Evolutionary conservation across 83 land plant species (phyloP).

Genomic region (Picea mariana): DNA sequence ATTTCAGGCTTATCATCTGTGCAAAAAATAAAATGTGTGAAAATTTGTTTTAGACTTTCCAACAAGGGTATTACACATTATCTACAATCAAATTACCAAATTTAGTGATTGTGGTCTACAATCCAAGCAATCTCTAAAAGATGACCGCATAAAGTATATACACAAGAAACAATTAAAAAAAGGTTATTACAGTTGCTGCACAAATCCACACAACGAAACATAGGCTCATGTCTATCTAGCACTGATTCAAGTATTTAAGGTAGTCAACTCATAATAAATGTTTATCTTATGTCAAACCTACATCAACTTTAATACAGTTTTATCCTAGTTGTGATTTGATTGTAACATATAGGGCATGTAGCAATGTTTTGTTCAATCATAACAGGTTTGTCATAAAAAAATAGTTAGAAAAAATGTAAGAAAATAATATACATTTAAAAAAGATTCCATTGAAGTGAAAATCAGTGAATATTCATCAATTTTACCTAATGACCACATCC

Average conservation of each 20-base stretch:
- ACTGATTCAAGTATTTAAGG: too few species aligned
- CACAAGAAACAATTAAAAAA: background rate
- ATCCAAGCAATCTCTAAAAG: background rate
- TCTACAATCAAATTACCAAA: background rate
- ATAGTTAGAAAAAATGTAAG: background rate
- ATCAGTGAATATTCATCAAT: background rate
- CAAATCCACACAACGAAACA: background rate
- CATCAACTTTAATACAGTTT: slow-evolving; percentile 30
- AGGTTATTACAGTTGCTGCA: background rate
- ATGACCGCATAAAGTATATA: background rate
- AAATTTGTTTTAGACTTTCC: background rate
- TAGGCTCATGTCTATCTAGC: background rate
- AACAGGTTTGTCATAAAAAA: slow-evolving; percentile 33
- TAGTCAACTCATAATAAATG: background rate
- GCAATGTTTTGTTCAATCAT: slow-evolving; percentile 37
- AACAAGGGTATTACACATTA: background rate
- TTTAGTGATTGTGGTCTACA: background rate
- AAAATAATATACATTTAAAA: background rate
- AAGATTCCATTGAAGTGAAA: background rate
- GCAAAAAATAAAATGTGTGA: background rate
- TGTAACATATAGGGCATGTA: slow-evolving; percentile 50
- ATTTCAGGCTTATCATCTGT: background rate
- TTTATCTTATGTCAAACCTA: background rate
- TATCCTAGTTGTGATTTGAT: slow-evolving; percentile 42
- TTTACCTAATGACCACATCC: slow-evolving; percentile 53